Base-by-base conservation (phyloP, 2,329 filamentous ascomycete genomes). In the Colletotrichum camelliae region DNA sequence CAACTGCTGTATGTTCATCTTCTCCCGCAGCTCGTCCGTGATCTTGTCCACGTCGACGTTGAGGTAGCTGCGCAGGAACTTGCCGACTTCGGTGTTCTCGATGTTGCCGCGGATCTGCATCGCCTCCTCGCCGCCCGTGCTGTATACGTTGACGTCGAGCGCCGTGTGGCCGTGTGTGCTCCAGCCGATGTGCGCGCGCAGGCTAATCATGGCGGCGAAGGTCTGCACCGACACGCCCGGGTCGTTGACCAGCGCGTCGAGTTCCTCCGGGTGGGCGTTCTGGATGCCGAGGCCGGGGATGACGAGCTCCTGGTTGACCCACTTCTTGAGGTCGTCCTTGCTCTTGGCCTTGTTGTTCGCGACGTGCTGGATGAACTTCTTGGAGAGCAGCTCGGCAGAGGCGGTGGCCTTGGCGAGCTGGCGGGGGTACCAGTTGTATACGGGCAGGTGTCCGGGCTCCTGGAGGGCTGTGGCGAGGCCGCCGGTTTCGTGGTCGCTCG, bases 81-180 rank as follows among this genome's bases (percentile, higher is more conserved):
- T 87, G 39, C 97, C 97, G 1, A 99, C 90, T 31, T 98, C 96
- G 1, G 93, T 98, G 83, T 99, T 99, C 87, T 99, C 97, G 70
- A 97, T 93, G 83, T 98, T 98, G 9, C 96, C 96, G 4, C 91
- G 87, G 8, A 98, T 88, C 16, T 89, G 88, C 58, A 91, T 89
- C 1, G 93, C 91, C 48, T 91, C 89, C 0, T 91, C 89, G 5
- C 94, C 93, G 61, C 89, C 89, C 0, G 94, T 96, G 68, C 94
- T 94, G 86, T 98, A 99, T 79, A 99, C 95, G 84, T 99, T 99
- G 65, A 99, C 97, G 82, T 99, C 97, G 9, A 97, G 96, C 67
- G 94, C 97, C 24, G 93, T 94, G 86, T 99, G 97, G 33, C 97
- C 97, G 83, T 98, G 96, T 0, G 96, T 98, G 78, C 91, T 93